A percentile compares a stretch with the other conserved stretches of the same genome.
Evolutionary conservation across 129 eudicot genomes (phyloP).

Genomic region (Lactuca sativa): DNA sequence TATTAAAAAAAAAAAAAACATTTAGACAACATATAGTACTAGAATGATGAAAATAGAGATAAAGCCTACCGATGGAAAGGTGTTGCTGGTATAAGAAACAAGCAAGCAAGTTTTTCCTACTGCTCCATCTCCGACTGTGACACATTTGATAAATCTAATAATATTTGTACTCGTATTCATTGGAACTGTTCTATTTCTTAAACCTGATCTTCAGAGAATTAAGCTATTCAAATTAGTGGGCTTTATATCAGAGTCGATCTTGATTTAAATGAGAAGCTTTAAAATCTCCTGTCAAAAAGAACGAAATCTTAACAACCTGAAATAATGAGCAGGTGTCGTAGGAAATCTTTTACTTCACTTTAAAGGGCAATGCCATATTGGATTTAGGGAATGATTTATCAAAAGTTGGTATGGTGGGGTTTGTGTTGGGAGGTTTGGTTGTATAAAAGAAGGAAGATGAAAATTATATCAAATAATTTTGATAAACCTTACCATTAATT

Average conservation of each 20-base stretch:
- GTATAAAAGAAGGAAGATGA: neutral
- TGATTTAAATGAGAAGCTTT: neutral
- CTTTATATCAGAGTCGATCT: neutral
- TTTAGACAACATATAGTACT: too few relatives aligned
- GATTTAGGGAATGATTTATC: slow-evolving; percentile 9
- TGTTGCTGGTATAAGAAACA: slow-evolving; percentile 73
- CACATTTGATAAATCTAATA: slow-evolving; percentile 72
- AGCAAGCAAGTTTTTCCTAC: slow-evolving; percentile 89
- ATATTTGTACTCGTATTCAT: slow-evolving; percentile 25
- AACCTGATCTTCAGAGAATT: neutral
- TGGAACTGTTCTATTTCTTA: neutral
- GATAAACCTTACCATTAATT: too few relatives aligned
- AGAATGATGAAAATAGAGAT: neutral
- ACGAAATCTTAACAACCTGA: slow-evolving; percentile 7
- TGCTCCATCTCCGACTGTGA: slow-evolving; percentile 88
- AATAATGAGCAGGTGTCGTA: slow-evolving; percentile 10
- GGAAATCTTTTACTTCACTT: slow-evolving; percentile 26
- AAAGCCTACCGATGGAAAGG: slow-evolving; percentile 56
- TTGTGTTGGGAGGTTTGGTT: slow-evolving; percentile 19
- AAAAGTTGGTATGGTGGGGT: slow-evolving; percentile 19
- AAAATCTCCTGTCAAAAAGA: neutral
- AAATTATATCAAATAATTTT: too few relatives aligned
- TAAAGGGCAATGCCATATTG: slow-evolving; percentile 18
- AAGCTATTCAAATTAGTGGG: neutral
- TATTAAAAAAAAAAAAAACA: too few relatives aligned